Evolutionary conservation across 1,284 basidiomycete genomes (phyloP), one percentile per base, ranked within the genome.

Genomic region (Austroboletus olivaceoglutinosus): DNA sequence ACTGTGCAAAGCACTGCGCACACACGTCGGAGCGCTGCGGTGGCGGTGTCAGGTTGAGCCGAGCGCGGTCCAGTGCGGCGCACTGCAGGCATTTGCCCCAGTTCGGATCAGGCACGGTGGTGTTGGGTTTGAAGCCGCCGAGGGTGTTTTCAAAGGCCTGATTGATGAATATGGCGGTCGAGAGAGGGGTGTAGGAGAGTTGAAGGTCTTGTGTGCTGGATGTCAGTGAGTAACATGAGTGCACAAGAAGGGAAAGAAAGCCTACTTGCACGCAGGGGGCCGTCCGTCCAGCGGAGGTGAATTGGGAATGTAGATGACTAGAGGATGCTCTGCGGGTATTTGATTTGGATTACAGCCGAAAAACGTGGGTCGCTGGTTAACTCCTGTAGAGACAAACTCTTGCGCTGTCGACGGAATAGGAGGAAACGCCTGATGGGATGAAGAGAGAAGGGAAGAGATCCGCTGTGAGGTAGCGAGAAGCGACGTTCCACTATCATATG

Each of bases 351-450:
- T 69, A 61, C 88, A 91, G 1, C 89, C 89, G 68, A 90, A 91
- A 68, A 91, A 90, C 0, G 85, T 85, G 7, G 88, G 80, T 18
- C 88, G 77, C 36, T 75, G 74, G 64, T 85, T 86, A 11, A 86
- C 73, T 15, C 89, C 89, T 9, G 77, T 78, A 13, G 73, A 69
- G 43, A 88, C 62, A 60, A 89, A 89, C 7, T 77, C 78, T 15
- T 76, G 72, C 1, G 73, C 57, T 15, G 69, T 73, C 3, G 65
- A 60, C n/a, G 85, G 85, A 43, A 86, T 76, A 2, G 82, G 80
- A 13, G 85, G 85, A 62, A 87, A 83, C 23, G 63, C 63, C 53
- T 83, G 80, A 62, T 86, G 85, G 0, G 82, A 77, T 4, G 71
- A 57, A n/a, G 69, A 65, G 6, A 85, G 68, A 27, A 82, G 51